Evolutionary conservation across 768 basidiomycete species (phyloP), one percentile per base, ranked within the genome.

Genomic region (Tricholoma matsutake): DNA sequence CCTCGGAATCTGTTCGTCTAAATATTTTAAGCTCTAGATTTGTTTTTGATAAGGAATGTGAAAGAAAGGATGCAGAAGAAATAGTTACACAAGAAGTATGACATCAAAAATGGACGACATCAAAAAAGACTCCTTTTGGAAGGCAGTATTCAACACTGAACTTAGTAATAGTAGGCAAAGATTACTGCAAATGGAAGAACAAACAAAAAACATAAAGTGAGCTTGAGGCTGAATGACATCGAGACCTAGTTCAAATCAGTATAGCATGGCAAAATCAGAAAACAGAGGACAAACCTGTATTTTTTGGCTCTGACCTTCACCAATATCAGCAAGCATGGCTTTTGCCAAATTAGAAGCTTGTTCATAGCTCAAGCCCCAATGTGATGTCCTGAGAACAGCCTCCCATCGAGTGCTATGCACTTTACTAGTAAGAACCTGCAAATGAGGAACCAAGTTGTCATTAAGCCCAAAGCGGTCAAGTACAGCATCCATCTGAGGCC

Each of bases 381-480:
- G 11, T 3, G 14, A 22, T 22, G 29, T 62, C 31, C 47, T 31
- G 20, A 61, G 45, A 10, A 20, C 25, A 0, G 31, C 6, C 25
- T 61, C 56, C 63, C 60, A 63, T 31, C 37, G 11, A 7, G 54
- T 61, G 39, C 41, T 57, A 8, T 35, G 13, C 34, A 57, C 60
- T 3, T 20, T 56, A 14, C 20, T 7, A 14, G 43, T 56, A 11
- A 63, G 49, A 1, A 22, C 53, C 14, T 31, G 45, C 25, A 61
- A 55, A 6, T 51, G 25, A 18, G 51, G 47, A 35, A 61, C 35
- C 3, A 61, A 4, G 1, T n/a, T 18, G 29, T 63, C 60, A 18
- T 32, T 34, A 9, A 62, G 49, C 11, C 43, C 7, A 28, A 61
- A 61, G 6, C 16, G 56, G 56, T 62, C 56, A 29, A 58, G 25